These are phyloP conservation scores for Chaetoceros tenuissimus DNA, from an alignment of 108 stramenopile species.

Conservation along the genomic window DNA sequence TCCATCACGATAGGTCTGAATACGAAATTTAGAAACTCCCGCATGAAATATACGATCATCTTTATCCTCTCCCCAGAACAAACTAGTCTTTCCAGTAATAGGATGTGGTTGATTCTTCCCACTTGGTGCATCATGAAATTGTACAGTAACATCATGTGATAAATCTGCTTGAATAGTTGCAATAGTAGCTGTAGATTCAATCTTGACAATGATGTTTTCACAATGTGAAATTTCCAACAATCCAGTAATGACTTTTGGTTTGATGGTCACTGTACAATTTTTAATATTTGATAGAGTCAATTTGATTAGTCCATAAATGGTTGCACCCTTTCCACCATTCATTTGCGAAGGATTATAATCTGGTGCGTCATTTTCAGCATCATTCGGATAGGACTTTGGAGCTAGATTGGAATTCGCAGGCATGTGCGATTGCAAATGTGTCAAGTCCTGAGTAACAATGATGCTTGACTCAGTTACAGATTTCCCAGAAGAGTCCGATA, in stretches of 20 bases:
- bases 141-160: conserved; percentile 46
- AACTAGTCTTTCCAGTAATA: conserved; percentile 23
- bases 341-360: conserved; percentile 1
- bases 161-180: conserved; percentile 81
- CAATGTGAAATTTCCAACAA: conserved; percentile 75
- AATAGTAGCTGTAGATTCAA: conserved; percentile 61
- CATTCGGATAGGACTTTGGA: conserved; percentile 59
- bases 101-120: conserved; percentile 45
- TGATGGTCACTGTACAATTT: conserved; percentile 67
- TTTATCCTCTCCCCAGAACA: conserved; percentile 74
- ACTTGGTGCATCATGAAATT: conserved; percentile 70
- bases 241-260: conserved; percentile 81
- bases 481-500: conserved; percentile 54
- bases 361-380: conserved; percentile 56
- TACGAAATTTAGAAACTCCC: conserved; percentile 59
- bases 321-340: background rate
- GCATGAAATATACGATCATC: conserved; percentile 84
- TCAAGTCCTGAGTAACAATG: conserved; percentile 72
- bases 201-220: conserved; percentile 40
- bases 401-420: conserved; percentile 29
- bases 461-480: conserved; percentile 34
- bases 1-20: conserved; percentile 58
- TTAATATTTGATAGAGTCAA: conserved; percentile 57
- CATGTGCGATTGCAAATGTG: conserved; percentile 64
- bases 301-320: conserved; percentile 62